phyloP scores from a whole-genome alignment of 495 filamentous ascomycete species.

The Penicillium macrosclerotiorum region DNA sequence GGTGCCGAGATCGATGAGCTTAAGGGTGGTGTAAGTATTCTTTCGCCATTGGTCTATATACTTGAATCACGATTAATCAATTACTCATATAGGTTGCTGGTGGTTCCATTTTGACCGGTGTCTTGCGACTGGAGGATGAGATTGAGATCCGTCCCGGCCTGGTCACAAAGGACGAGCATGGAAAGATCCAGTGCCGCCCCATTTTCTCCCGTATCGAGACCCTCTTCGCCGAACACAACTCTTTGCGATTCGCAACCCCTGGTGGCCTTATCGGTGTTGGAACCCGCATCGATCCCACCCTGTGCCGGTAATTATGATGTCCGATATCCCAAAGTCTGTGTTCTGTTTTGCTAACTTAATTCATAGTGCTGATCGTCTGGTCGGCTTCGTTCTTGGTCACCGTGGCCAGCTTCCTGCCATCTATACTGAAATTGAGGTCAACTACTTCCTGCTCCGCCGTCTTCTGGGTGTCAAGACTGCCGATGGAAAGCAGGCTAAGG shows the following conservation, averaged over 20 bases:
- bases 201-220: slow-evolving; percentile 95
- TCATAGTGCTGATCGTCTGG: slow-evolving; percentile 84
- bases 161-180: slow-evolving; percentile 88
- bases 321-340: neutral
- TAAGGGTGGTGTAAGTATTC: slow-evolving; percentile 68
- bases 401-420: slow-evolving; percentile 89
- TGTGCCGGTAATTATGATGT: slow-evolving; percentile 56
- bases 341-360: neutral
- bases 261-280: slow-evolving; percentile 97
- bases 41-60: neutral
- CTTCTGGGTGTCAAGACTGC: slow-evolving; percentile 96
- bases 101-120: slow-evolving; percentile 92
- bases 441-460: slow-evolving; percentile 94
- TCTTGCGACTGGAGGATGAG: slow-evolving; percentile 93
- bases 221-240: slow-evolving; percentile 95
- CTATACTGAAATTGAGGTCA: slow-evolving; percentile 96
- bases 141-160: slow-evolving; percentile 98
- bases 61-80: neutral
- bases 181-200: slow-evolving; percentile 90
- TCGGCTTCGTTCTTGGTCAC: slow-evolving; percentile 95
- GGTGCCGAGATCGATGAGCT: slow-evolving; percentile 99
- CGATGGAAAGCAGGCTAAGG: slow-evolving; percentile 98
- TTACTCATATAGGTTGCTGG: slow-evolving; percentile 63
- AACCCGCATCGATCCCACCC: slow-evolving; percentile 92
- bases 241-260: slow-evolving; percentile 94